Evolutionary conservation across 192 early-diverging fungal genomes (phyloP).

Genomic region (Entrophospora sp.): DNA sequence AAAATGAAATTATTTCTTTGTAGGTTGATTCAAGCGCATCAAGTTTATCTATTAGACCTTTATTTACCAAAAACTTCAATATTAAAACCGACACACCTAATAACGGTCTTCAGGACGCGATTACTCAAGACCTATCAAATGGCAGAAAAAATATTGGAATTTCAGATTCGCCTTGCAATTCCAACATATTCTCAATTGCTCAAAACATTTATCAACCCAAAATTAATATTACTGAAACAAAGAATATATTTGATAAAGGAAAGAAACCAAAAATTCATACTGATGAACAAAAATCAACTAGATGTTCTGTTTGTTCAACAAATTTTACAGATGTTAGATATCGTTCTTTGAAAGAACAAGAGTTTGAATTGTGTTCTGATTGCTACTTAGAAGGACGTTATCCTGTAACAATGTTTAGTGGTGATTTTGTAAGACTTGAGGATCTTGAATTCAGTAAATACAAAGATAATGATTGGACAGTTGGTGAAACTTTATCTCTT

Average conservation of each 20-base stretch:
- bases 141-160: no score
- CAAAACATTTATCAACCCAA: no score
- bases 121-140: no score
- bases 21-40: no score
- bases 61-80: constrained; percentile 90
- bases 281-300: constrained; percentile 33
- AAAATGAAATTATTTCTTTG: neutral
- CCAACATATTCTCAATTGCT: no score
- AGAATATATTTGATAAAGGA: no score
- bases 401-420: constrained; percentile 66
- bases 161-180: no score
- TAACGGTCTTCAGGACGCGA: constrained; percentile 18
- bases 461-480: constrained; percentile 67
- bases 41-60: constrained; percentile 81
- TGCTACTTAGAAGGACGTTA: constrained; percentile 95
- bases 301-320: constrained; percentile 76
- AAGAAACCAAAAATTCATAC: no score
- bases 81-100: constrained; percentile 86
- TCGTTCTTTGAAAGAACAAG: constrained; percentile 63
- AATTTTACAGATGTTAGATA: constrained; percentile 75
- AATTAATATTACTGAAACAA: no score
- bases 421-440: constrained; percentile 82
- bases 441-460: constrained; percentile 34
- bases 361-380: constrained; percentile 71
- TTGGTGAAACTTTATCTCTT: constrained; percentile 77